These are phyloP conservation scores for Margaritispora aquatica DNA, from an alignment of 495 filamentous ascomycete species.

Conservation along the genomic window DNA sequence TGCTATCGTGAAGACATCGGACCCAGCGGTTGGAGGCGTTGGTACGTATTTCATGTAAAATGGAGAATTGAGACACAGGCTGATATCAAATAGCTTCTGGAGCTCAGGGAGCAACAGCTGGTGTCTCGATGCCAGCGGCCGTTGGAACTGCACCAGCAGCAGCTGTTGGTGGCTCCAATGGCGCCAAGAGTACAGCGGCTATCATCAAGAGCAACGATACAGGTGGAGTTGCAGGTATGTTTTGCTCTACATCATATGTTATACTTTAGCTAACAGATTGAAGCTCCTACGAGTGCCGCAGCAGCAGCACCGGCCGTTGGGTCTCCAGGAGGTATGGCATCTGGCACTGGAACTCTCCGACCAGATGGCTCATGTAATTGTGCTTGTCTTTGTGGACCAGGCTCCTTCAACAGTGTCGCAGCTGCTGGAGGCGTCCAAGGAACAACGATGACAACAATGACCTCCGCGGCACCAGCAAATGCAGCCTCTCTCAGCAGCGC, in stretches of 20 bases:
- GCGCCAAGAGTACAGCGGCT: not conserved
- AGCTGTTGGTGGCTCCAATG: no score
- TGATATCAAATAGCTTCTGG: no score
- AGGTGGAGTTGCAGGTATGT: not conserved
- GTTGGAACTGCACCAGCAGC: not conserved
- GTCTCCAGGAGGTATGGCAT: slow-evolving; percentile 21
- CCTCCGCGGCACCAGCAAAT: not conserved
- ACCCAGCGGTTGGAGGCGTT: not conserved
- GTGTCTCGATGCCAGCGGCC: not conserved
- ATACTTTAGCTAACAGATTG: not conserved
- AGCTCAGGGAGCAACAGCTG: not conserved
- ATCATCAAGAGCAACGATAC: not conserved
- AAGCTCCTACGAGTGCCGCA: slow-evolving; percentile 4
- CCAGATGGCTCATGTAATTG: slow-evolving; percentile 43
- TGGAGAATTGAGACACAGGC: not conserved
- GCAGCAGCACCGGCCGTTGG: slow-evolving; percentile 7
- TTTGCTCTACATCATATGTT: not conserved
- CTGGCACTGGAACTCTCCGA: slow-evolving; percentile 26
- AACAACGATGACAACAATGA: slow-evolving; percentile 8
- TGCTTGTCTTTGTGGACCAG: slow-evolving; percentile 49
- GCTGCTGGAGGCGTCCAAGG: not conserved
- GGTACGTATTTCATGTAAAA: not conserved
- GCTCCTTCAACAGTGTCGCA: slow-evolving; percentile 39
- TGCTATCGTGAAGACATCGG: not conserved
- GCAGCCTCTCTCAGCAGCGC: not conserved